phyloP scores from a whole-genome alignment of 2,329 filamentous ascomycete genomes.

The Monilinia fructigena region DNA sequence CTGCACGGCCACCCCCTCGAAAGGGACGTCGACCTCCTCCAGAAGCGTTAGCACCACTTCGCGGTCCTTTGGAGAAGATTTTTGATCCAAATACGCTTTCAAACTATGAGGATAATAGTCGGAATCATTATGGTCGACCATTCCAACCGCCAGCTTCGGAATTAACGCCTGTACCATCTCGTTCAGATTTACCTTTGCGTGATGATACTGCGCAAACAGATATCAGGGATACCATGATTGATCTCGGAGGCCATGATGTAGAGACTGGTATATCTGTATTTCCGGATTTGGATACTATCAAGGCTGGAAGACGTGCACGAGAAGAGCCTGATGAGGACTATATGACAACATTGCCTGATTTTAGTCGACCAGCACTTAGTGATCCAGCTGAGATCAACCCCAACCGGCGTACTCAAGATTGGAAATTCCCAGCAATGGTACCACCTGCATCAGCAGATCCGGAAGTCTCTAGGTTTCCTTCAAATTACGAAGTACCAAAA shows the following conservation, averaged over 20 bases:
- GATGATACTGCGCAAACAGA: constrained; percentile 53
- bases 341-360: constrained; percentile 40
- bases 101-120: constrained; percentile 63
- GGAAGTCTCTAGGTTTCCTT: constrained; percentile 52
- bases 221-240: constrained; percentile 63
- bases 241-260: constrained; percentile 60
- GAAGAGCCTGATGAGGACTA: constrained; percentile 32
- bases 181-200: constrained; percentile 58
- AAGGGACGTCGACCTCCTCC: constrained; percentile 57
- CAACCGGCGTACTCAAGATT: constrained; percentile 54
- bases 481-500: constrained; percentile 38
- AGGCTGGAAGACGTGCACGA: constrained; percentile 29
- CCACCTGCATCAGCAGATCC: constrained; percentile 54
- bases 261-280: constrained; percentile 57
- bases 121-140: constrained; percentile 55
- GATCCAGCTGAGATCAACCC: constrained; percentile 56
- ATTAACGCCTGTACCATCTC: constrained; percentile 24
- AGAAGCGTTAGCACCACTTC: constrained; percentile 54
- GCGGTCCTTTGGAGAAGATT: constrained; percentile 59
- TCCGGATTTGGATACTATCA: constrained; percentile 61
- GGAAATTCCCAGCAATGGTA: constrained; percentile 57
- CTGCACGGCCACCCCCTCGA: constrained; percentile 46
- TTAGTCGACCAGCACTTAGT: constrained; percentile 53
- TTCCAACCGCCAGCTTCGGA: constrained; percentile 31
- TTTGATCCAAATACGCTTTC: constrained; percentile 66